Evolutionary conservation across 257 asterid species (phyloP).

Genomic region (Eustoma russellianum): DNA sequence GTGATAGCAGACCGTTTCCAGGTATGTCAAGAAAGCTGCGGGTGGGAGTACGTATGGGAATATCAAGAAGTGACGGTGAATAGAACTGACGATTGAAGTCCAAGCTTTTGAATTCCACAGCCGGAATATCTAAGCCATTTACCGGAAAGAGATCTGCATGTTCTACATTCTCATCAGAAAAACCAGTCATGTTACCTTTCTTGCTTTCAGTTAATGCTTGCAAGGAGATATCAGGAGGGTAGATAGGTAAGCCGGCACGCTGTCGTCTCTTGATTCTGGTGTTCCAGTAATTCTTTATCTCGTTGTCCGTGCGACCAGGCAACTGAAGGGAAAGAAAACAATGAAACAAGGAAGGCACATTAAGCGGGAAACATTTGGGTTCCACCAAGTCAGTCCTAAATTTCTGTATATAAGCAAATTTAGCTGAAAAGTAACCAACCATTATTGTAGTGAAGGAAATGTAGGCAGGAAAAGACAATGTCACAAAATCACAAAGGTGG

Average conservation of each 20-base stretch:
- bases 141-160: slow-evolving; percentile 31
- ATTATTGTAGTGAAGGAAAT: no score
- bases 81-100: slow-evolving; percentile 32
- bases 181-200: slow-evolving; percentile 22
- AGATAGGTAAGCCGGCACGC: slow-evolving; percentile 68
- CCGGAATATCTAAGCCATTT: slow-evolving; percentile 39
- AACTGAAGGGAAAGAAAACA: slow-evolving; percentile 33
- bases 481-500: no score
- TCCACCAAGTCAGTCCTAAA: not conserved
- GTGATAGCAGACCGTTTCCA: slow-evolving; percentile 25
- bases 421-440: not conserved
- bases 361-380: not conserved
- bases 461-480: no score
- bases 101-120: slow-evolving; percentile 33
- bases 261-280: slow-evolving; percentile 69
- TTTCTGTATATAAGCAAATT: no score
- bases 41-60: slow-evolving; percentile 10
- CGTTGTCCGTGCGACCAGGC: slow-evolving; percentile 96
- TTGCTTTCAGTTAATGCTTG: slow-evolving; percentile 38
- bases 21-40: slow-evolving; percentile 40
- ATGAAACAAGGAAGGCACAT: not conserved
- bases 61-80: slow-evolving; percentile 30
- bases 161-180: slow-evolving; percentile 34
- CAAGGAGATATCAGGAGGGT: slow-evolving; percentile 55
- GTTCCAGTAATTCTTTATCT: slow-evolving; percentile 87